Evolutionary conservation across 495 filamentous ascomycete genomes (phyloP), one percentile per base, ranked within the genome.

Genomic region (Talaromyces thailandensis): DNA sequence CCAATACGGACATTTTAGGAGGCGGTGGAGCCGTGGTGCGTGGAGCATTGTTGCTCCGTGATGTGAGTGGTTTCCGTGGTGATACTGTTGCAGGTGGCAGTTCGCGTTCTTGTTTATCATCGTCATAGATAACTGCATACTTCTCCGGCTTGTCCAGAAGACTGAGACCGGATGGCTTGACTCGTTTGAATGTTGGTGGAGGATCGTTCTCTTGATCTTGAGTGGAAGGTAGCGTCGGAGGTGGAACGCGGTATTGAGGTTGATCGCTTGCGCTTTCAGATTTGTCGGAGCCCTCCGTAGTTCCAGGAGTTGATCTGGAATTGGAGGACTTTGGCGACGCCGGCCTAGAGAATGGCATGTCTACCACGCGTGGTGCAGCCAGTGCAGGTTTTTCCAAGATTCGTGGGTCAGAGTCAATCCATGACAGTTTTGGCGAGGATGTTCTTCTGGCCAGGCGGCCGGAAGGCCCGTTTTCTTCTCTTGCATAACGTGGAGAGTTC

Each of bases 1-100:
- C 91, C 5, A 96, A 77, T 16, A 96, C 88, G 1, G 90, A 93
- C 93, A 98, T 98, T 69, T 96, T 97, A 0, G 94, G 94, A 1
- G 91, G 88, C 21, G 87, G 89, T 9, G 86, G 88, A n/a, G 90
- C 88, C n/a, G 88, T 81, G 62, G 90, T 75, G 63, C 83, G 88
- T 14, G 92, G 91, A 9, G 93, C 94, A 67, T 98, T 98, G 63
- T 85, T 86, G 71, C 83, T 93, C 63, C 89, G 81, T 2, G 77
- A 78, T 1, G 86, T 82, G 5, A 98, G 77, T 26, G 88, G 86
- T 66, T 87, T 87, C 64, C 90, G 81, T 45, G 86, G 83, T 2
- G 87, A 86, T 26, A 81, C 85, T 21, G 69, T 67, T 9, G 76
- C 75, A 6, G 76, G 76, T 0, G 69, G 68, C 12, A 64, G 74